phyloP scores from a whole-genome alignment of 2,329 filamentous ascomycete genomes.

The Monilinia laxa region DNA sequence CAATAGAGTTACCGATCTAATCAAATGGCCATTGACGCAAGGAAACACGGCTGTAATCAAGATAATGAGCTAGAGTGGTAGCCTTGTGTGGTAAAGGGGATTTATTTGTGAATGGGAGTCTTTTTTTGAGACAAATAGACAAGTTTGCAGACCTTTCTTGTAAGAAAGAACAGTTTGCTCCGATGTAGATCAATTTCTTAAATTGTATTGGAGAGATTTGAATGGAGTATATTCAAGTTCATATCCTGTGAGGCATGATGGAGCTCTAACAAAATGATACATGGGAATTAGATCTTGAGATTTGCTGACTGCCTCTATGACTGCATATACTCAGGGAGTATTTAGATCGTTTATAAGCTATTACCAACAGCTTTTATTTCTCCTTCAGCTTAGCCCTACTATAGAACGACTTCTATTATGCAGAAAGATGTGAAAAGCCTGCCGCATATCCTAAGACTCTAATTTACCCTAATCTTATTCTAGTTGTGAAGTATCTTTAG shows the following conservation, averaged over 20 bases:
- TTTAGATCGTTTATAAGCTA: no score
- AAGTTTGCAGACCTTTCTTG: no score
- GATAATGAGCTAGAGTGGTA: background rate
- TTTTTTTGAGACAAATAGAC: background rate
- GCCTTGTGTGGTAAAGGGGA: background rate
- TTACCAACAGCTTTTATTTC: no score
- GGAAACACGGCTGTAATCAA: background rate
- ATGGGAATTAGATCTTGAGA: background rate
- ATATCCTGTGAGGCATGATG: background rate
- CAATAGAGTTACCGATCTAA: accelerated
- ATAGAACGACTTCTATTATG: no score
- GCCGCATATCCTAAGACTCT: no score
- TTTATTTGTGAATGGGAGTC: background rate
- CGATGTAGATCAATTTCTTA: background rate
- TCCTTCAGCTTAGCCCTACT: no score
- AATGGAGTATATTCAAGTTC: background rate
- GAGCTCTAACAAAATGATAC: background rate
- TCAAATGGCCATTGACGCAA: background rate
- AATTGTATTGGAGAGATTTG: background rate
- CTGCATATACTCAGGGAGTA: no score
- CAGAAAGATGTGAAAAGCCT: no score
- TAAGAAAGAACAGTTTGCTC: background rate
- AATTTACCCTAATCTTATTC: no score
- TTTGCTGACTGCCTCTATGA: background rate
- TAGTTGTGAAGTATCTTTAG: no score